Evolutionary conservation across 495 filamentous ascomycete genomes (phyloP).

Genomic region (Talaromyces liani): DNA sequence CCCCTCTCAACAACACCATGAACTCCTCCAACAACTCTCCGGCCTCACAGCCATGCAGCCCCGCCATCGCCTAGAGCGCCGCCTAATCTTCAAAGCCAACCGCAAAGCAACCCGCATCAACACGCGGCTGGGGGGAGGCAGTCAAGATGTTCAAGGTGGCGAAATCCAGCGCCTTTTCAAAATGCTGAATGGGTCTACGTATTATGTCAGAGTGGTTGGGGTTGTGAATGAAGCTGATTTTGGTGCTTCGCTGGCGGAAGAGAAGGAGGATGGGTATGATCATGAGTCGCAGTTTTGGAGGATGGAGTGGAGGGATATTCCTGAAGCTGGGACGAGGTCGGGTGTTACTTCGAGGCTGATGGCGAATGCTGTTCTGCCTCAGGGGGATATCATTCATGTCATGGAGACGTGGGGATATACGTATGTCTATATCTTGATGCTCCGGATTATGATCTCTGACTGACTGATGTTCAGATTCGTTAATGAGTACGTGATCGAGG

Average conservation of each 20-base stretch:
- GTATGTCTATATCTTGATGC: conserved; percentile 21
- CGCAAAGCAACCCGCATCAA: conserved; percentile 34
- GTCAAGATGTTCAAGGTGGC: conserved; percentile 33
- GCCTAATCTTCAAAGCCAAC: conserved; percentile 59
- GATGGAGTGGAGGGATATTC: conserved; percentile 47
- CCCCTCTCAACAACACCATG: conserved; percentile 39
- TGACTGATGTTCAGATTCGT: conserved; percentile 29
- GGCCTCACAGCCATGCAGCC: conserved; percentile 64
- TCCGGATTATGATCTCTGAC: conserved; percentile 11
- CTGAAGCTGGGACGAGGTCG: conserved; percentile 40
- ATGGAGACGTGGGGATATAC: conserved; percentile 48
- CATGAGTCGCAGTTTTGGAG: conserved; percentile 38
- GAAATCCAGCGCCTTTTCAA: conserved; percentile 39
- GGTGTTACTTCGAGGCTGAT: conserved; percentile 41
- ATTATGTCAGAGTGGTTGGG: conserved; percentile 43
- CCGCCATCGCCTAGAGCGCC: conserved; percentile 48
- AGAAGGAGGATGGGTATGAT: conserved; percentile 17
- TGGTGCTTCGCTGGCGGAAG: conserved; percentile 5
- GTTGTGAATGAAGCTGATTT: conserved; percentile 29
- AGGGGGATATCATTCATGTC: conserved; percentile 33
- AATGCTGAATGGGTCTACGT: conserved; percentile 44
- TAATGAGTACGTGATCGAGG: conserved; percentile 41
- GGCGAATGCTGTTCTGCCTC: conserved; percentile 34
- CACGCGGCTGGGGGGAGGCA: conserved; percentile 32
- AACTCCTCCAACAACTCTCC: conserved; percentile 60